These are phyloP conservation scores for Boletus bicolor DNA, from an alignment of 768 basidiomycete genomes.

Conservation along the genomic window DNA sequence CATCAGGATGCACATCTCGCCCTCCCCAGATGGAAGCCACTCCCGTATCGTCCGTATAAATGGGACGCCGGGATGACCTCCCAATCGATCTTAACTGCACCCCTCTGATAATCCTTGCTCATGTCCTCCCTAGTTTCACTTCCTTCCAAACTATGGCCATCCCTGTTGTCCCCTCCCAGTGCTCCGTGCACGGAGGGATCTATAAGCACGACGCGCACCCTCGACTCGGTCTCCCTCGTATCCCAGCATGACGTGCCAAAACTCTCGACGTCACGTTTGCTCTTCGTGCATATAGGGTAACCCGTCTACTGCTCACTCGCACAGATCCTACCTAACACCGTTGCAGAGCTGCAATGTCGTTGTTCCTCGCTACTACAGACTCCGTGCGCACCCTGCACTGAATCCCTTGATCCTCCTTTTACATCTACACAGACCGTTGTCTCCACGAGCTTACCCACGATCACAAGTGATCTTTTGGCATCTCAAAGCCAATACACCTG, in stretches of 20 bases:
- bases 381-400: conserved; percentile 47
- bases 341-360: conserved; percentile 66
- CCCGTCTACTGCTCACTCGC: not conserved
- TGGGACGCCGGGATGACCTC: conserved; percentile 7
- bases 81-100: not conserved
- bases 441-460: conserved; percentile 81
- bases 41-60: conserved; percentile 27
- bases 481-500: conserved; percentile 76
- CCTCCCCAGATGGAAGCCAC: conserved; percentile 24
- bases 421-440: conserved; percentile 54
- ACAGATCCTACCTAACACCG: conserved; percentile 12
- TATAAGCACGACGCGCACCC: conserved; percentile 11
- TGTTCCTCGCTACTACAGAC: conserved; percentile 87
- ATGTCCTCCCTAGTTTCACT: conserved; percentile 19
- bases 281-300: conserved; percentile 70
- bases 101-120: conserved; percentile 5
- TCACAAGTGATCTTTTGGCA: conserved; percentile 64
- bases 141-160: conserved; percentile 6
- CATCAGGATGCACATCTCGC: conserved; percentile 14
- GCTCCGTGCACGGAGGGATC: conserved; percentile 21
- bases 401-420: not conserved
- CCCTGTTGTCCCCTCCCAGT: conserved; percentile 2
- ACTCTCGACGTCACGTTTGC: conserved; percentile 54
- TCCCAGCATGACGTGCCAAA: conserved; percentile 19
- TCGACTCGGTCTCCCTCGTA: conserved; percentile 25